Evolutionary conservation across 2,329 filamentous ascomycete genomes (phyloP), one percentile per base, ranked within the genome.

Genomic region (Botrytis aclada): DNA sequence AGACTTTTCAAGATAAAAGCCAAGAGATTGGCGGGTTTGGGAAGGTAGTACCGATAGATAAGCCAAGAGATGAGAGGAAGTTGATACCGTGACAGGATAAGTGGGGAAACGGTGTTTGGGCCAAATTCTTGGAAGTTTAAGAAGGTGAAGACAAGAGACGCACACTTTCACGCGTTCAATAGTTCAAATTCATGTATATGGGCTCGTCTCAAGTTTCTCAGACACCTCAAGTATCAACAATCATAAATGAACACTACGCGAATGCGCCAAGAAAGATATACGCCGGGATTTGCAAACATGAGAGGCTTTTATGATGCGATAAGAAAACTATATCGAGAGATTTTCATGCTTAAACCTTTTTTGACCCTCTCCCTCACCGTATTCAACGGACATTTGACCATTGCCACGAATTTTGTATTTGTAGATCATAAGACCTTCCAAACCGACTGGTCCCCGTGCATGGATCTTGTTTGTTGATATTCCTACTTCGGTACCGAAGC

Each of bases 391-490:
- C n/a, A 90, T 86, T 77, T 99, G 96, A 16, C 95, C 96, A 74
- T 88, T 85, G 0, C 95, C 96, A 54, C 92, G 86, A 75, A 99
- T 87, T 82, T 96, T 89, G 85, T 98, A 99, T 85, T 98, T 98
- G 84, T 99, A 98, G 75, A 98, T 98, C 81, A 94, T 97, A 81
- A 99, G 83, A 0, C 96, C 96, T 80, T 98, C 96, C 70, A 99
- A 84, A 1, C 96, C 96, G 9, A 99, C 96, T 0, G 96, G 96
- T 0, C 96, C 96, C 69, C 96, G 87, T 1, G 93, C 93, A 81
- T 99, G 96, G 76, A 99, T 97, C 86, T 98, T 99, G 86, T 98
- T 99, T 67, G 96, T 99, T 84, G 93, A 97, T 83, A 99, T 98
- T 71, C 96, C 96, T 37, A 99, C 96, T 84, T 99, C 96, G 0